Evolutionary conservation across 1,284 basidiomycete genomes (phyloP), one percentile per base, ranked within the genome.

Genomic region (Ganoderma lingzhi): DNA sequence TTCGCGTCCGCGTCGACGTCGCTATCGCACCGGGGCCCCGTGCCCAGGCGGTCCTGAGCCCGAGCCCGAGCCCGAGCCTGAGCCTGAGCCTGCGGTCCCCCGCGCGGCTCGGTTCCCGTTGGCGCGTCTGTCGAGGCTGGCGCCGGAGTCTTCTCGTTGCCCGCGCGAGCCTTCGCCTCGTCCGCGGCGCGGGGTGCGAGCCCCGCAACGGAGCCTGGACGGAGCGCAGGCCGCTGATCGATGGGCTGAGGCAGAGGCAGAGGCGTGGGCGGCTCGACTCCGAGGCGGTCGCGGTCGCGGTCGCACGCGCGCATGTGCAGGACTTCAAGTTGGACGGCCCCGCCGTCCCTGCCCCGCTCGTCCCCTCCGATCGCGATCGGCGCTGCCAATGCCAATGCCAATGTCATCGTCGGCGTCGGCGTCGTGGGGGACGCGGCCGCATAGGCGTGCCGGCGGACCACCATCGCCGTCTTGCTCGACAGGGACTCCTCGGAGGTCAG

Each of bases 261-360:
- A 8, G 53, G 30, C 53, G 53, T 55, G 28, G 53, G 30, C 23
- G 53, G 53, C 53, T 55, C 53, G 23, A 55, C 53, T 32, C n/a
- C 28, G 53, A 55, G n/a, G 53, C 53, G 30, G 53, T 55, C 17
- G 45, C 53, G 28, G 30, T 23, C 30, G 53, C 15, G 28, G 23
- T 23, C 23, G 23, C 23, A 23, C 23, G 23, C 23, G 23, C 23
- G 23, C 28, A 55, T 4, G n/a, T 55, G 53, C 53, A 55, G 28
- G 42, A 14, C 12, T 23, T 23, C 23, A 23, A 23, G 23, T 23
- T 23, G 23, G 23, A 23, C 23, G 23, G 23, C 23, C 23, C 23
- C 23, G 23, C 23, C 23, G 23, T 23, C 23, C 23, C 23, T 23
- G 23, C 23, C 23, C 23, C 23, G 23, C 23, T 23, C 23, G 23